phyloP scores from a whole-genome alignment of 192 early-diverging fungal genomes.

The Phycomyces blakesleeanus region DNA sequence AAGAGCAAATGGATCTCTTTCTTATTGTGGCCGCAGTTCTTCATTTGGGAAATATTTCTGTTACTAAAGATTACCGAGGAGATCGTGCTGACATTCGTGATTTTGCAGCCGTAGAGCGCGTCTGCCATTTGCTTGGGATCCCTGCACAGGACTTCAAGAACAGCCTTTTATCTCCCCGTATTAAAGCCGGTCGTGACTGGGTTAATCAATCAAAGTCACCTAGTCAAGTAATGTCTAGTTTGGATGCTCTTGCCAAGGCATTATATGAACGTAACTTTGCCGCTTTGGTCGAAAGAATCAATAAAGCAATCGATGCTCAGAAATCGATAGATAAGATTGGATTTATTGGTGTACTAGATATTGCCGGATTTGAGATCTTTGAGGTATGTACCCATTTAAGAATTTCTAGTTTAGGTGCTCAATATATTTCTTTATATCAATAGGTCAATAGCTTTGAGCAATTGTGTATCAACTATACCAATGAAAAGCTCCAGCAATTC shows the following conservation, averaged over 20 bases:
- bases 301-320: constrained; percentile 61
- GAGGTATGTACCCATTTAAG: no score
- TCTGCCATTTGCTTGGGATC: constrained; percentile 94
- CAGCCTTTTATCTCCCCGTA: constrained; percentile 80
- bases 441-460: constrained; percentile 97
- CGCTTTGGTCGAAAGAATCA: constrained; percentile 84
- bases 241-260: constrained; percentile 88
- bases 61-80: constrained; percentile 67
- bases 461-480: constrained; percentile 99
- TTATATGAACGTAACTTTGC: constrained; percentile 98
- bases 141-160: constrained; percentile 83
- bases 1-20: constrained; percentile 82
- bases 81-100: constrained; percentile 85
- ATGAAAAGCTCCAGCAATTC: constrained; percentile 98
- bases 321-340: constrained; percentile 66
- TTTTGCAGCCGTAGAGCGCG: constrained; percentile 72
- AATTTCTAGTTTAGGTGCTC: no score
- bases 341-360: constrained; percentile 98
- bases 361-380: constrained; percentile 99
- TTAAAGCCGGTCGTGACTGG: constrained; percentile 95
- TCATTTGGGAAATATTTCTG: constrained; percentile 90
- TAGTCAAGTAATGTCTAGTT: constrained; percentile 79
- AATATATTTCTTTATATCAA: neutral
- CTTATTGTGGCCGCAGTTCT: constrained; percentile 82
- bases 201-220: constrained; percentile 87